Percentiles rank a stretch among this genome's conserved stretches.
phyloP scores from a whole-genome alignment of 1,139 yeast genomes.

The Hyphopichia pseudoburtonii region DNA sequence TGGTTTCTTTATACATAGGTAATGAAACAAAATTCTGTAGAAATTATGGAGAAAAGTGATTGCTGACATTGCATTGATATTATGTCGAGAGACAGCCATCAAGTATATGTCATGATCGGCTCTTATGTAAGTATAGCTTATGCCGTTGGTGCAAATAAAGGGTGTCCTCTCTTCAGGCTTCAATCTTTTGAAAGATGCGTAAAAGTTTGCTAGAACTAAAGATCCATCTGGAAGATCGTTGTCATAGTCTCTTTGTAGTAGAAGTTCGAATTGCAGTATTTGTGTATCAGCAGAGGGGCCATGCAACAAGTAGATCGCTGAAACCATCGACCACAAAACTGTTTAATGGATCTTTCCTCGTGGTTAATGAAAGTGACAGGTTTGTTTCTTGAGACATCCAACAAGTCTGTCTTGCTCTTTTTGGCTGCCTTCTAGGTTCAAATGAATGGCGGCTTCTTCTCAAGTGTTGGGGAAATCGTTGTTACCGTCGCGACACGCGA shows the following conservation, averaged over 20 bases:
- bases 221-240: constrained; percentile 30
- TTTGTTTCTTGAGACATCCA: no score
- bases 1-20: constrained; percentile 24
- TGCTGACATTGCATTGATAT: constrained; percentile 43
- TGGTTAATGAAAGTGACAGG: no score
- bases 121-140: constrained; percentile 31
- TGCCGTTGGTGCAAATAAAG: constrained; percentile 25
- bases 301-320: constrained; percentile 38
- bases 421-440: no score
- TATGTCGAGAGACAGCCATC: constrained; percentile 32
- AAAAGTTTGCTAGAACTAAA: constrained; percentile 27
- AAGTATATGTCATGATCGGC: constrained; percentile 31
- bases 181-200: constrained; percentile 21
- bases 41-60: constrained; percentile 36
- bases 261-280: constrained; percentile 33
- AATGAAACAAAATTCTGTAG: constrained; percentile 30
- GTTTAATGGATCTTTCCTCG: background rate
- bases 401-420: no score
- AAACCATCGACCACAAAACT: constrained; percentile 26
- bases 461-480: no score
- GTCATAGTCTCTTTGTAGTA: constrained; percentile 37
- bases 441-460: no score
- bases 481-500: background rate
- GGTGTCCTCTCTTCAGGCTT: constrained; percentile 30
- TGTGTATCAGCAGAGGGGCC: constrained; percentile 28